A percentile compares a stretch with the other conserved stretches of the same genome.
Conservation (phyloP, 179 eudicot genomes). For the Spinacia oleracea region DNA sequence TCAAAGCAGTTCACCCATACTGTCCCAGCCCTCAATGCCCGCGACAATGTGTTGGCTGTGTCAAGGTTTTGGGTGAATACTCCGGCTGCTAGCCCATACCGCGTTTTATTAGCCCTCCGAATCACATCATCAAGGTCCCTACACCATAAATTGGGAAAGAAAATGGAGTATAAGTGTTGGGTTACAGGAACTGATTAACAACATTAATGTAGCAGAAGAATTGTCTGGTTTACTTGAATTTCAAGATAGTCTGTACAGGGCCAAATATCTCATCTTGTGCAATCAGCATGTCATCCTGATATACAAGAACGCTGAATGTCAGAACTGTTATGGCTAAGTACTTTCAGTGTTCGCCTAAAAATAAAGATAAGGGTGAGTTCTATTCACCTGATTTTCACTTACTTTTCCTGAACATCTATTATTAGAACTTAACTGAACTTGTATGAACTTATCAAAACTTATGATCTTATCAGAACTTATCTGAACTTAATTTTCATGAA, state of each 20-base stretch:
- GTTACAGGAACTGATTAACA: background rate
- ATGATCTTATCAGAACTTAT: too few species aligned
- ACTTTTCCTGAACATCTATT: too few species aligned
- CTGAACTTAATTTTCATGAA: too few species aligned
- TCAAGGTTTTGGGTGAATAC: constrained; percentile 67
- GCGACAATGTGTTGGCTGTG: constrained; percentile 67
- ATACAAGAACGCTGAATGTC: background rate
- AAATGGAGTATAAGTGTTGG: too few species aligned
- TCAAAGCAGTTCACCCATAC: constrained; percentile 88
- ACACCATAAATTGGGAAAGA: background rate
- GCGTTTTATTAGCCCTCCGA: constrained; percentile 63
- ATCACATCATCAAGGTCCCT: constrained; percentile 78
- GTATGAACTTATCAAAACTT: too few species aligned
- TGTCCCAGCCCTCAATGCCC: constrained; percentile 71
- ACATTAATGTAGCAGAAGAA: background rate
- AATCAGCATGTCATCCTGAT: constrained; percentile 79
- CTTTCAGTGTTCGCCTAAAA: background rate
- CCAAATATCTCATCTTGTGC: constrained; percentile 89
- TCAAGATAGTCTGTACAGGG: constrained; percentile 78
- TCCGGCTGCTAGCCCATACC: constrained; percentile 80
- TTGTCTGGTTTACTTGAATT: constrained; percentile 58
- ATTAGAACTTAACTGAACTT: too few species aligned
- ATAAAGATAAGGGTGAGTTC: too few species aligned
- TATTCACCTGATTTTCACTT: too few species aligned
- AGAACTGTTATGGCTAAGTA: background rate